Percentiles rank a stretch among this genome's conserved stretches.
These are phyloP conservation scores for Hibiscus tridactylites DNA, from an alignment of 345 rosid species.

Conservation along the genomic window DNA sequence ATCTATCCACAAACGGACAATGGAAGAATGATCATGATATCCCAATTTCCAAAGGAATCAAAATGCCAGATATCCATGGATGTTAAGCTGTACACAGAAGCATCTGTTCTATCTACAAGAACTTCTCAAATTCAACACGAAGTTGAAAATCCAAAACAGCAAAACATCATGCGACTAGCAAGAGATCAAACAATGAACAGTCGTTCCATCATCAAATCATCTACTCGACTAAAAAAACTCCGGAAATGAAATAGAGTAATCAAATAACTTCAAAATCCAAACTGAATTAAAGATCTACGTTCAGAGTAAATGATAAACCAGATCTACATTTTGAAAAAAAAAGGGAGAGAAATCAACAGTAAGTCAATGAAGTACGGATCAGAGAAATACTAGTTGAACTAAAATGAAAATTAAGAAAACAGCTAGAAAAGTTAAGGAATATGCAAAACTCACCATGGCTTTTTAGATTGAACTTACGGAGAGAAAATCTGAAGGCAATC, in stretches of 20 bases:
- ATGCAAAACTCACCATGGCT: constrained; percentile 4
- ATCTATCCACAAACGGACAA: background rate
- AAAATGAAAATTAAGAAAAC: background rate
- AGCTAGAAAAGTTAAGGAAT: background rate
- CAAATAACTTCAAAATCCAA: background rate
- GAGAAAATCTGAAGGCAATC: background rate
- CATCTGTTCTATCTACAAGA: background rate
- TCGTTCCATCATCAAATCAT: background rate
- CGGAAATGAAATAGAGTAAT: background rate
- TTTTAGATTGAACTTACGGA: background rate
- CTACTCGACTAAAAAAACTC: background rate
- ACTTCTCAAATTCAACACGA: background rate
- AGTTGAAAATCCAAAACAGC: background rate
- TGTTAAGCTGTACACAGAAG: background rate
- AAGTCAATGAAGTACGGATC: background rate
- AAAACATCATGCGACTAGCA: background rate
- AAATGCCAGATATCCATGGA: background rate
- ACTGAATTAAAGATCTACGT: background rate
- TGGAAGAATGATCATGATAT: background rate
- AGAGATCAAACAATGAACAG: background rate
- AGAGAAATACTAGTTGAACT: background rate
- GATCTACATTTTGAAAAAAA: background rate
- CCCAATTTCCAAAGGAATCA: background rate
- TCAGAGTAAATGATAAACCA: background rate
- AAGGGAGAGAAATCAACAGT: background rate